phyloP scores from a whole-genome alignment of 805 yeast species.

The Sugiyamaella boreocaroliniensis region DNA sequence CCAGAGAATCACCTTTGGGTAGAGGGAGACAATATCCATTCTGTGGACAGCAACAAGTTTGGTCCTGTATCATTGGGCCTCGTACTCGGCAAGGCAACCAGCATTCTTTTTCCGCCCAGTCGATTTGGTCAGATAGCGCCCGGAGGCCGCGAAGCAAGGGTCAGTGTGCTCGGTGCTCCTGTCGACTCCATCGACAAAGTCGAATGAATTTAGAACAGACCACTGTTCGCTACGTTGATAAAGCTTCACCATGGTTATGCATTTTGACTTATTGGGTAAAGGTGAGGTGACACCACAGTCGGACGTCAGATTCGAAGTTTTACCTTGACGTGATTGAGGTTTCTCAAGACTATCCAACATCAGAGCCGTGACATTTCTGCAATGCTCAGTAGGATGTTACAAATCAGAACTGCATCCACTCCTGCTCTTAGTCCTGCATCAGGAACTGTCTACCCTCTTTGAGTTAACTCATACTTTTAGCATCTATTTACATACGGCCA shows the following conservation, averaged over 20 bases:
- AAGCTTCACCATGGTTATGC: too few species aligned
- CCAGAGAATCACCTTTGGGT: constrained; percentile 89
- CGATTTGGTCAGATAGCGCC: constrained; percentile 45
- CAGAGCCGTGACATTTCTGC: too few species aligned
- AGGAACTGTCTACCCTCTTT: not conserved
- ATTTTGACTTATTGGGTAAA: too few species aligned
- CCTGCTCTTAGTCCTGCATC: too few species aligned
- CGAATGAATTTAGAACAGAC: too few species aligned
- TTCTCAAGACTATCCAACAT: too few species aligned
- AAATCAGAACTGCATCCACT: not conserved
- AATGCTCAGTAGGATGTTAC: too few species aligned
- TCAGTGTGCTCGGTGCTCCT: not conserved
- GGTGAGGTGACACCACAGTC: too few species aligned
- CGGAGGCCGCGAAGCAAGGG: constrained; percentile 47
- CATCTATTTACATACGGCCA: not conserved
- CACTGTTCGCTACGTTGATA: too few species aligned
- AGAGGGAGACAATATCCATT: constrained; percentile 79
- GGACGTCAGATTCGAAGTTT: not conserved
- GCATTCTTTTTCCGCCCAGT: constrained; percentile 62
- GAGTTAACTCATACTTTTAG: not conserved
- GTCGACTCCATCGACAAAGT: not conserved
- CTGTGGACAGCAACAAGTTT: constrained; percentile 78
- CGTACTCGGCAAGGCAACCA: constrained; percentile 67
- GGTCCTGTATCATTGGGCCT: constrained; percentile 84
- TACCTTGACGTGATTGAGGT: too few species aligned